Percentiles rank a stretch among this genome's conserved stretches.
Evolutionary conservation across 495 filamentous ascomycete genomes (phyloP).

Genomic region (Echria macrotheca): DNA sequence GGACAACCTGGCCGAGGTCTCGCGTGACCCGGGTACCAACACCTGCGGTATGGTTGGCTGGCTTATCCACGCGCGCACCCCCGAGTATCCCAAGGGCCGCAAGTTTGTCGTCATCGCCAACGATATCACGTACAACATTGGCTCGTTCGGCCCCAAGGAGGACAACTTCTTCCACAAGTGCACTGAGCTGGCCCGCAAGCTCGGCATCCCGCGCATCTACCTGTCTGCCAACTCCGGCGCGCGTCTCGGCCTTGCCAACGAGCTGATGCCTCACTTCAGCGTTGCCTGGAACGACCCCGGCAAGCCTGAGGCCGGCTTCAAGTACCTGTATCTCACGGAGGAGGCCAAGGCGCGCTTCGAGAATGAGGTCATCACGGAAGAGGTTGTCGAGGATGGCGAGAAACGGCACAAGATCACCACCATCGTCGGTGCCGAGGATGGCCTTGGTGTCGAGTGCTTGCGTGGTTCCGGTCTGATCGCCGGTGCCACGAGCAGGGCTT

Average conservation of each 20-base stretch:
- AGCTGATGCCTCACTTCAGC: slow-evolving; percentile 92
- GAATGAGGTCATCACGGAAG: slow-evolving; percentile 86
- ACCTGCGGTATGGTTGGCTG: slow-evolving; percentile 97
- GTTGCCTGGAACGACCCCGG: slow-evolving; percentile 89
- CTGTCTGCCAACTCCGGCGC: slow-evolving; percentile 99
- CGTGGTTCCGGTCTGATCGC: slow-evolving; percentile 97
- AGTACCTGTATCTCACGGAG: slow-evolving; percentile 93
- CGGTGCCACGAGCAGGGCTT: slow-evolving; percentile 92
- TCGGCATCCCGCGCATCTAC: slow-evolving; percentile 95
- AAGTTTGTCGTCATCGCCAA: slow-evolving; percentile 96
- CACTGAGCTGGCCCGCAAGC: slow-evolving; percentile 85
- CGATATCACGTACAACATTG: slow-evolving; percentile 98
- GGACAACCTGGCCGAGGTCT: slow-evolving; percentile 86
- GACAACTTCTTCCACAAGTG: slow-evolving; percentile 99
- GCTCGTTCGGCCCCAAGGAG: slow-evolving; percentile 92
- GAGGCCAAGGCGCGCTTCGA: slow-evolving; percentile 85
- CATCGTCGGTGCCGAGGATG: slow-evolving; percentile 89
- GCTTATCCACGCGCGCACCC: slow-evolving; percentile 92
- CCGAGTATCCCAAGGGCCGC: slow-evolving; percentile 91
- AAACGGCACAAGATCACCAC: slow-evolving; percentile 91
- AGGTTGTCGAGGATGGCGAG: slow-evolving; percentile 79
- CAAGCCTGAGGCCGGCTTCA: slow-evolving; percentile 88
- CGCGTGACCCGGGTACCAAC: slow-evolving; percentile 91
- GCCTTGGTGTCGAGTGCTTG: slow-evolving; percentile 95
- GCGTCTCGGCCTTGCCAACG: slow-evolving; percentile 92